These are phyloP conservation scores for Nakazawaea holstii DNA, from an alignment of 805 yeast genomes.

Conservation along the genomic window DNA sequence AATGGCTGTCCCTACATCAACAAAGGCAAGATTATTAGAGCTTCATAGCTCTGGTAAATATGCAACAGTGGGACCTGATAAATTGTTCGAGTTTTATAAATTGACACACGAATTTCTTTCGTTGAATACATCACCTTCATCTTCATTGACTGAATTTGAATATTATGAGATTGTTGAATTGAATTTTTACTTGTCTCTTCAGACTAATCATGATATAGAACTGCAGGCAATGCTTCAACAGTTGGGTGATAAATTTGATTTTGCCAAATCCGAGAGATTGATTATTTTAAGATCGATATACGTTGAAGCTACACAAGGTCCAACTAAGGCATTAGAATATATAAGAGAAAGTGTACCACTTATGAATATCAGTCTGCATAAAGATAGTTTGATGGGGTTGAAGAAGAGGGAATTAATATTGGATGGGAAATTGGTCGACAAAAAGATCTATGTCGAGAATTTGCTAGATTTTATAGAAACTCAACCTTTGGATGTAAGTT, in stretches of 20 bases:
- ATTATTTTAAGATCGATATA: slow-evolving; percentile 49
- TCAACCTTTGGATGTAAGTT: slow-evolving; percentile 69
- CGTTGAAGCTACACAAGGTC: slow-evolving; percentile 47
- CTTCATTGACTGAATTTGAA: slow-evolving; percentile 36
- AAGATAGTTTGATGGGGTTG: slow-evolving; percentile 29
- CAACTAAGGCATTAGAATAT: slow-evolving; percentile 30
- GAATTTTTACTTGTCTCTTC: slow-evolving; percentile 60
- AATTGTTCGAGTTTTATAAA: slow-evolving; percentile 30
- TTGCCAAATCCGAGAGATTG: slow-evolving; percentile 46
- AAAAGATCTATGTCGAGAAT: slow-evolving; percentile 44
- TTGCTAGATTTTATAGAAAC: slow-evolving; percentile 51
- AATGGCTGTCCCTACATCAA: slow-evolving; percentile 2
- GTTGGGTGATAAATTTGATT: slow-evolving; percentile 61
- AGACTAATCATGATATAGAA: slow-evolving; percentile 59
- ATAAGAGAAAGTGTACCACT: slow-evolving; percentile 18
- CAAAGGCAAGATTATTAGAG: slow-evolving; percentile 34
- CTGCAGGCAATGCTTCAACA: slow-evolving; percentile 65
- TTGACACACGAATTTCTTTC: slow-evolving; percentile 36
- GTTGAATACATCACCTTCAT: slow-evolving; percentile 24
- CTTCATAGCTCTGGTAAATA: slow-evolving; percentile 49
- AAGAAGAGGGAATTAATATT: slow-evolving; percentile 33
- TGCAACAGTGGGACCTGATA: slow-evolving; percentile 40
- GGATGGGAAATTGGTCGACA: slow-evolving; percentile 20
- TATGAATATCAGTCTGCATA: slow-evolving; percentile 22
- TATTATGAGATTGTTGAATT: slow-evolving; percentile 59